Conservation (phyloP, 1,284 basidiomycete species). For the Irpex lacteus region DNA sequence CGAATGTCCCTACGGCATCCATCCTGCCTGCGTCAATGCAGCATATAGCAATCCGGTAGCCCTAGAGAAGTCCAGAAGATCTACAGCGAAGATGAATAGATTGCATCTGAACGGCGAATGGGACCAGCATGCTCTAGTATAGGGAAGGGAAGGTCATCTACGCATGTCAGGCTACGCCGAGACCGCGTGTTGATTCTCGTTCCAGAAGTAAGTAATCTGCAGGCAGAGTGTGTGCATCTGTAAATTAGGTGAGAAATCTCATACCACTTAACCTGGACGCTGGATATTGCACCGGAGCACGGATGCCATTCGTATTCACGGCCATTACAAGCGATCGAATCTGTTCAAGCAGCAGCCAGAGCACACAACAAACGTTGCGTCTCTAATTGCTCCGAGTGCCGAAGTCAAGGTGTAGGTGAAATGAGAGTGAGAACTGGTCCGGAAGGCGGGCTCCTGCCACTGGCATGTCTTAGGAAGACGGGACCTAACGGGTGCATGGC, state of each 20-base stretch:
- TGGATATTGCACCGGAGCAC: not conserved
- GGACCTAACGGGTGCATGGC: not conserved
- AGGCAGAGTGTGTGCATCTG: not conserved
- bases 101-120: not conserved
- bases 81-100: not conserved
- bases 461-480: not conserved
- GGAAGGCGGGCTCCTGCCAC: not conserved
- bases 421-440: not conserved
- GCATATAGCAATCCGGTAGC: not conserved
- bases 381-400: not conserved
- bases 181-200: conserved; percentile 1
- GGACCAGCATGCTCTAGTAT: not conserved
- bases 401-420: not conserved
- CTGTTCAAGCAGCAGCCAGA: not conserved
- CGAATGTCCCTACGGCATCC: not conserved
- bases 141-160: not conserved
- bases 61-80: conserved; percentile 3
- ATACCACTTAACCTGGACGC: not conserved
- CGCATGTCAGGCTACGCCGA: not conserved
- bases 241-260: not conserved
- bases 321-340: not conserved
- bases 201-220: conserved; percentile 4
- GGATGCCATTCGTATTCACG: not conserved
- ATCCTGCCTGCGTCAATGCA: conserved; percentile 1
- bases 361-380: not conserved